Evolutionary conservation across 2,329 filamentous ascomycete species (phyloP).

Genomic region (Fusarium bactridioides): DNA sequence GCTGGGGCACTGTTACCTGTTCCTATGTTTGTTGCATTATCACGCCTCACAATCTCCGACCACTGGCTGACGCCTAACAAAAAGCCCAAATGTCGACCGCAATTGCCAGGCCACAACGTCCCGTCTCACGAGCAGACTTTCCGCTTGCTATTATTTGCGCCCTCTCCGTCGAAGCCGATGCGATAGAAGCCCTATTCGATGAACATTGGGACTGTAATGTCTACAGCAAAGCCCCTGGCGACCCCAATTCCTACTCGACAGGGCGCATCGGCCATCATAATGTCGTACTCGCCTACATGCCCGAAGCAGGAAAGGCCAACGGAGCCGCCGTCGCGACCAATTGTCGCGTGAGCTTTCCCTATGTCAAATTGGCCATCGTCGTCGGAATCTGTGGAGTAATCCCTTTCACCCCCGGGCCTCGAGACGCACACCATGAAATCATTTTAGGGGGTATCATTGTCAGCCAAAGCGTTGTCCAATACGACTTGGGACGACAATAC

Average conservation of each 20-base stretch:
- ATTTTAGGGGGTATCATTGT: not conserved
- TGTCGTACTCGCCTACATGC: constrained; percentile 41
- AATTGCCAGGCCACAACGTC: not conserved
- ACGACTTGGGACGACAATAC: not conserved
- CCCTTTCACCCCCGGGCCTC: constrained; percentile 16
- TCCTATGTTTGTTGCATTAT: no score
- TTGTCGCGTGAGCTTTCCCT: constrained; percentile 44
- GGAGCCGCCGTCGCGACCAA: constrained; percentile 38
- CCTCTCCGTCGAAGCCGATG: constrained; percentile 39
- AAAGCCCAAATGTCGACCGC: not conserved
- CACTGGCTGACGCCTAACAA: no score
- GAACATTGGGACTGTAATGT: not conserved
- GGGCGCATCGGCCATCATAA: constrained; percentile 41
- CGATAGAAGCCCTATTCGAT: constrained; percentile 36
- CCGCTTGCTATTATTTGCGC: constrained; percentile 41
- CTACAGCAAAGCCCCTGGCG: constrained; percentile 36
- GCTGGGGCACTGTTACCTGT: no score
- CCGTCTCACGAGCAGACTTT: not conserved
- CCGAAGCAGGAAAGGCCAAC: constrained; percentile 42
- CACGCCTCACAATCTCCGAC: no score
- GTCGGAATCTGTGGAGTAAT: constrained; percentile 52
- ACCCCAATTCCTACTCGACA: constrained; percentile 41
- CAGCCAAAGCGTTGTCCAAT: not conserved
- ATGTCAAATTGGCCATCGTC: constrained; percentile 46
- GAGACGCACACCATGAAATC: not conserved